Percentiles rank a stretch among this genome's conserved stretches.
These are phyloP conservation scores for Silybum marianum DNA, from an alignment of 129 eudicot species.

Conservation along the genomic window DNA sequence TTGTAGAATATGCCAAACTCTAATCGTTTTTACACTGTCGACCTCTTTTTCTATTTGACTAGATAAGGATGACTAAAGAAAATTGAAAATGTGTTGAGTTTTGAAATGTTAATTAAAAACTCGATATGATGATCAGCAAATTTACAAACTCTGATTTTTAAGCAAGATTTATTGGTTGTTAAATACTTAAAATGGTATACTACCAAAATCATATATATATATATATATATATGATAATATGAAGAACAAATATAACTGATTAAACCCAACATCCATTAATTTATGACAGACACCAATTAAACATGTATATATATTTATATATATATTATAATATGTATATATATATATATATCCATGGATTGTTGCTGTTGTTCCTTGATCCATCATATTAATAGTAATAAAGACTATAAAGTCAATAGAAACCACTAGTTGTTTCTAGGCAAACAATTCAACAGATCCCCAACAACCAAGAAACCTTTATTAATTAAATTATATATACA, in stretches of 20 bases:
- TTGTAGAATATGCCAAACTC: neutral
- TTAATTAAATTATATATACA: neutral
- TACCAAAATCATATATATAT: neutral
- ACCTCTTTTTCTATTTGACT: neutral
- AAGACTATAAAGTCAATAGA: constrained; percentile 26
- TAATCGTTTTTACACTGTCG: neutral
- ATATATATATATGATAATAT: no score
- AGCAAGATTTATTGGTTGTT: neutral
- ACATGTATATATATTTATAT: no score
- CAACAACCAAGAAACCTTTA: constrained; percentile 5
- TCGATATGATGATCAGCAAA: neutral
- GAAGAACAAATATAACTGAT: neutral
- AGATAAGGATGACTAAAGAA: neutral
- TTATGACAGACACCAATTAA: no score
- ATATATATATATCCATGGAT: neutral
- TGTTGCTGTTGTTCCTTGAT: neutral
- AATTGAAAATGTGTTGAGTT: neutral
- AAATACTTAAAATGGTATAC: neutral
- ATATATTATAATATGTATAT: no score
- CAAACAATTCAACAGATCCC: constrained; percentile 20
- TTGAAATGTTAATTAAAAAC: neutral
- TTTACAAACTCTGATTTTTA: neutral
- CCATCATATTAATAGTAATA: constrained; percentile 13
- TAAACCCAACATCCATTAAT: neutral
- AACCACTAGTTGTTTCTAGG: constrained; percentile 37